Evolutionary conservation across 2,329 filamentous ascomycete genomes (phyloP), one percentile per base, ranked within the genome.

Genomic region (Sporothrix mexicana): DNA sequence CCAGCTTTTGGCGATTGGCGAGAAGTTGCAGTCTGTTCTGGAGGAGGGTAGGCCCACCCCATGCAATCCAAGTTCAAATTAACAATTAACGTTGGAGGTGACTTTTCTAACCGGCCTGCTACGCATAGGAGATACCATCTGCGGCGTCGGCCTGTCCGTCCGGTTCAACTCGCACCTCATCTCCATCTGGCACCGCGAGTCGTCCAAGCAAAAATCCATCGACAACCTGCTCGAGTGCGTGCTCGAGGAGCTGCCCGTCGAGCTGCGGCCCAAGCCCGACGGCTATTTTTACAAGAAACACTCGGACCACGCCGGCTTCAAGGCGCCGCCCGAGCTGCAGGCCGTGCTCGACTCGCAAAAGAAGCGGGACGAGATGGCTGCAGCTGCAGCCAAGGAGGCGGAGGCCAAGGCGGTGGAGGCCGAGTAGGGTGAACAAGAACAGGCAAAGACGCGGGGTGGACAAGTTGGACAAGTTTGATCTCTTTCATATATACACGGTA

Each of bases 181-280:
- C 80, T 92, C 93, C 77, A 89, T 98, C 79, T 98, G 95, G 95
- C 96, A 97, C 83, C 93, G 96, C 75, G 92, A 97, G 79, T 91
- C 91, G 25, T 91, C 90, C 74, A 94, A 96, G 82, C 87, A 93
- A 79, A 90, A 88, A 77, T 96, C 94, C 6, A 88, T 96, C 77
- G 90, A 95, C 79, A 88, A 86, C 75, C 87, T 98, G 74, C 86
- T 95, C 67, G 84, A 88, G 75, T 91, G 89, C 66, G 90, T 97
- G 70, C 84, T 97, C 66, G 88, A 91, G 69, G 89, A 93, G 76
- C 84, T 98, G 43, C 91, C 91, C 6, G 83, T 87, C 0, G 92
- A 96, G 79, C 83, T 97, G 76, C 86, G 86, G 73, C 93, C 93
- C 53, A 92, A 92, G 83, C 79, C 87, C 64, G 88, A 91, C 74